A percentile compares a stretch with the other conserved stretches of the same genome.
Evolutionary conservation across 805 yeast genomes (phyloP).

Genomic region (Metschnikowia dekortorum): DNA sequence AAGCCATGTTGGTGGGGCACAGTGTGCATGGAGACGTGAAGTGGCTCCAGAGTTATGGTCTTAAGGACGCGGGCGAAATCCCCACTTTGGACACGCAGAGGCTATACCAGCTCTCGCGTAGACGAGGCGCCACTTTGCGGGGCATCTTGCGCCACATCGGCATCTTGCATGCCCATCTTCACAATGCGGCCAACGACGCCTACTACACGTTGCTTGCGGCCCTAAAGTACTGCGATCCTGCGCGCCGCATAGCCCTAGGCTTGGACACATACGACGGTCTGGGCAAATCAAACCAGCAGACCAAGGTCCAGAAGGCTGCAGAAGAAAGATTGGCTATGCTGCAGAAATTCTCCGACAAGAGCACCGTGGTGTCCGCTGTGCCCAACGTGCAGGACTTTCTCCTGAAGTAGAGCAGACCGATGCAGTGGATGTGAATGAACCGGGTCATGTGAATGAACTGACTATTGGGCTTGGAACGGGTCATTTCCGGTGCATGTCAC

Average conservation of each 20-base stretch:
- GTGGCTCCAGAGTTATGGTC: constrained; percentile 14
- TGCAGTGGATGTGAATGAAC: no score
- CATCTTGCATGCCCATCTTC: constrained; percentile 23
- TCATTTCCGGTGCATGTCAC: no score
- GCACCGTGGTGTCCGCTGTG: not conserved
- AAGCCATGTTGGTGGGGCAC: constrained; percentile 21
- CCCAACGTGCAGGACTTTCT: not conserved
- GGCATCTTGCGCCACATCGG: constrained; percentile 18
- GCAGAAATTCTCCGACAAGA: not conserved
- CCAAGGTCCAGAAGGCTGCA: not conserved
- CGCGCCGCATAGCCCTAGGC: constrained; percentile 10
- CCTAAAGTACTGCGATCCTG: constrained; percentile 22
- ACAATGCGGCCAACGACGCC: constrained; percentile 29
- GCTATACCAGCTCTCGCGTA: constrained; percentile 14
- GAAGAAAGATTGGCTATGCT: not conserved
- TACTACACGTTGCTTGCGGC: constrained; percentile 26
- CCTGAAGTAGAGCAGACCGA: not conserved
- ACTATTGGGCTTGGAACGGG: no score
- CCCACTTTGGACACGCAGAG: constrained; percentile 20
- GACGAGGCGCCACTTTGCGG: constrained; percentile 18
- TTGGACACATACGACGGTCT: constrained; percentile 18
- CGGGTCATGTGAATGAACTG: no score
- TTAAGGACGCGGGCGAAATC: constrained; percentile 2
- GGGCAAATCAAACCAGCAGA: not conserved
- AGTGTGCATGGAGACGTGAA: constrained; percentile 14